Conservation (phyloP, 2,329 filamentous ascomycete species). For the Scedosporium aurantiacum region DNA sequence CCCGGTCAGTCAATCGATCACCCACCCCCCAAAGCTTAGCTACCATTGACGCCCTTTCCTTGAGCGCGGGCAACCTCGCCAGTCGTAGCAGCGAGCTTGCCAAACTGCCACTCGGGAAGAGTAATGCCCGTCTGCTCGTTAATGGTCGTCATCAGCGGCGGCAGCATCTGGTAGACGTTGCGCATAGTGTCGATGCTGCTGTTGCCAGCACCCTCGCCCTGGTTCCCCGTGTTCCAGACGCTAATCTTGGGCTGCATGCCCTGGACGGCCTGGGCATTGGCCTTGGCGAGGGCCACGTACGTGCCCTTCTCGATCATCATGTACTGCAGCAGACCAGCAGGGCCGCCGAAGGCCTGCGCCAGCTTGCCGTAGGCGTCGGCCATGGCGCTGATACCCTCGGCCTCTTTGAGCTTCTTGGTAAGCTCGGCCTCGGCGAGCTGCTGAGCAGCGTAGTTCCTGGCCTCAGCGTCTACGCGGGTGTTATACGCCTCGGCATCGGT, state of each 20-base stretch:
- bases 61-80: slow-evolving; percentile 17
- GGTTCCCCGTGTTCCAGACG: slow-evolving; percentile 70
- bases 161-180: slow-evolving; percentile 75
- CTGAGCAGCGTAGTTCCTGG: slow-evolving; percentile 22
- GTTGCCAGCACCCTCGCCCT: slow-evolving; percentile 29
- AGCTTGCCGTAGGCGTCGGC: slow-evolving; percentile 70
- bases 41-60: background rate
- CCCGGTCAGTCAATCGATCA: no score
- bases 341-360: slow-evolving; percentile 62
- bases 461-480: slow-evolving; percentile 34
- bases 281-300: slow-evolving; percentile 65
- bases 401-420: slow-evolving; percentile 56
- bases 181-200: slow-evolving; percentile 53
- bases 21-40: background rate
- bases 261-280: slow-evolving; percentile 64
- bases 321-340: slow-evolving; percentile 68
- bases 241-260: slow-evolving; percentile 83
- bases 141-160: slow-evolving; percentile 73
- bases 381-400: slow-evolving; percentile 66
- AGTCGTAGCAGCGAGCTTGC: slow-evolving; percentile 24
- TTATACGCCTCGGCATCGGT: slow-evolving; percentile 41
- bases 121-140: slow-evolving; percentile 80
- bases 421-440: slow-evolving; percentile 49
- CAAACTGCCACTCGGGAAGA: slow-evolving; percentile 67
- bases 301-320: slow-evolving; percentile 80